A percentile compares a stretch with the other conserved stretches of the same genome.
Conservation (phyloP, 108 stramenopile genomes). For the Hondaea fermentalgiana region DNA sequence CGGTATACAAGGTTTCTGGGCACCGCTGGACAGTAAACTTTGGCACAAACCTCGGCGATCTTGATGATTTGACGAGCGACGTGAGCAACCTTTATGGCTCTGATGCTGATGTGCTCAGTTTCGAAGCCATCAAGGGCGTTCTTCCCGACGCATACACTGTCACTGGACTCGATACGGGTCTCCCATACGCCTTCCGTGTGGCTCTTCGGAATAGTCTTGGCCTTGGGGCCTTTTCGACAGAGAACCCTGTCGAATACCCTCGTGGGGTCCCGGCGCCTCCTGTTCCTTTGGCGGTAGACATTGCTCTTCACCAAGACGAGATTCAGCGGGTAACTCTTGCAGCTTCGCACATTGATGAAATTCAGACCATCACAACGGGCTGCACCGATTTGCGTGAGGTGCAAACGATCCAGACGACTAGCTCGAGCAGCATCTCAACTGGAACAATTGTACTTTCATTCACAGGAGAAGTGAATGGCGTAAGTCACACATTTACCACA, state of each 20-base stretch:
- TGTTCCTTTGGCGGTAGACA: constrained; percentile 26
- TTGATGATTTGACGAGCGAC: constrained; percentile 19
- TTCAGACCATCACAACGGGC: constrained; percentile 59
- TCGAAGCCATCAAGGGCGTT: constrained; percentile 39
- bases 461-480: neutral
- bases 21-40: constrained; percentile 50
- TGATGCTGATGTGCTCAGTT: constrained; percentile 6
- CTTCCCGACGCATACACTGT: constrained; percentile 33
- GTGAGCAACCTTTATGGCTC: constrained; percentile 17
- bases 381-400: constrained; percentile 59
- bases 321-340: constrained; percentile 57
- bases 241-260: constrained; percentile 37
- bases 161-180: constrained; percentile 40
- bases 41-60: constrained; percentile 46
- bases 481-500: neutral
- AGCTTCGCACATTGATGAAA: constrained; percentile 58
- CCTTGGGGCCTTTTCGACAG: constrained; percentile 37
- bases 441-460: neutral
- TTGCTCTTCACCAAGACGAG: constrained; percentile 57
- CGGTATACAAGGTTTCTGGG: constrained; percentile 51
- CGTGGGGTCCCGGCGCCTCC: constrained; percentile 39
- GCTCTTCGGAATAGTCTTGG: constrained; percentile 40
- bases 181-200: constrained; percentile 49
- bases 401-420: constrained; percentile 47
- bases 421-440: constrained; percentile 21